A percentile compares a stretch with the other conserved stretches of the same genome.
These are phyloP conservation scores for Parietaria judaica DNA, from an alignment of 306 rosid genomes.

Conservation along the genomic window DNA sequence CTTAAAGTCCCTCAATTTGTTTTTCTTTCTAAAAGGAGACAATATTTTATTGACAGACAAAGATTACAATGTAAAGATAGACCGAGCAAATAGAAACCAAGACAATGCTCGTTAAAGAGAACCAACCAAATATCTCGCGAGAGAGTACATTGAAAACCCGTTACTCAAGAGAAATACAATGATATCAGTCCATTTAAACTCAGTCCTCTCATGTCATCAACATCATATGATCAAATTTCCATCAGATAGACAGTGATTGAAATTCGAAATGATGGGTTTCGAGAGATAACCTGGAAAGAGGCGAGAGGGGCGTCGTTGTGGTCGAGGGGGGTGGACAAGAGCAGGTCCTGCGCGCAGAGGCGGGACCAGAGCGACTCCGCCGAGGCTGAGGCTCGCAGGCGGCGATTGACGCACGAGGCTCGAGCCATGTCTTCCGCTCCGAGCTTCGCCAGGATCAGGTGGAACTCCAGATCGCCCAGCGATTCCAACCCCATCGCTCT, in stretches of 20 bases:
- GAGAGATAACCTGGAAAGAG: conserved; percentile 54
- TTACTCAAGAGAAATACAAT: too few species aligned
- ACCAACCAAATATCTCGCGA: too few species aligned
- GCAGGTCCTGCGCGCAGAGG: conserved; percentile 49
- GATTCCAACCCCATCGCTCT: conserved; percentile 49
- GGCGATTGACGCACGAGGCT: conserved; percentile 49
- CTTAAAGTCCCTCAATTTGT: too few species aligned
- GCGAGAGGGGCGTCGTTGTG: conserved; percentile 46
- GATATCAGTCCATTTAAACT: too few species aligned
- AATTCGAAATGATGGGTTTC: neutral
- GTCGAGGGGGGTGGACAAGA: conserved; percentile 42
- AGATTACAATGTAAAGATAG: too few species aligned
- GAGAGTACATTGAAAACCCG: too few species aligned
- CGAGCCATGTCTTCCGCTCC: conserved; percentile 45
- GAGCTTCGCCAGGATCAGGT: conserved; percentile 39
- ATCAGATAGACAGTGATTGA: neutral
- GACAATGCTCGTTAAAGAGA: too few species aligned
- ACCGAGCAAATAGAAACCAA: too few species aligned
- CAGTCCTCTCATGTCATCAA: neutral
- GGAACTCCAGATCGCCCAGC: conserved; percentile 58
- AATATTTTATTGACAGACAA: too few species aligned
- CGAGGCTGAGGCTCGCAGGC: conserved; percentile 45
- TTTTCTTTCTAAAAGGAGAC: too few species aligned
- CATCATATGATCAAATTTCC: neutral
- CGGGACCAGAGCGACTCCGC: conserved; percentile 61